Base-by-base conservation (phyloP, 2,329 filamentous ascomycete species). In the Cryoendolithus antarcticus region DNA sequence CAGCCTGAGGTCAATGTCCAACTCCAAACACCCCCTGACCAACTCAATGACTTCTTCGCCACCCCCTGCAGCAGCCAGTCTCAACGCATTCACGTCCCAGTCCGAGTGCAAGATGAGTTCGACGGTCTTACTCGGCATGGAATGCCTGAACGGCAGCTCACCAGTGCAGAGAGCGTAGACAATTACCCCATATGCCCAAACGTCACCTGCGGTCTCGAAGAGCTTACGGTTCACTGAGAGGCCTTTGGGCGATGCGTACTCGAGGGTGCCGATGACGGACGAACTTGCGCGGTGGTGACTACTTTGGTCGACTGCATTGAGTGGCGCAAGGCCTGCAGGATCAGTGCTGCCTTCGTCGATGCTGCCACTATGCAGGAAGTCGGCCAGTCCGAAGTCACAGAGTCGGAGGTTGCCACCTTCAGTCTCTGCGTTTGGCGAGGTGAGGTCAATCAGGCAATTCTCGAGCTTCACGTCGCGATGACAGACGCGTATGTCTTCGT, bases 391-490 rank as follows among this genome's bases (percentile, higher is more conserved):
- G 51, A 82, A 82, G 53, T 82, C 77, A 56, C 76, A 80, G 4
- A 82, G 65, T 4, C 78, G 69, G 5, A 82, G 52, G 29, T 70
- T 69, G 6, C 74, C 75, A 10, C 70, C 67, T 30, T 70, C 62
- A 1, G 56, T 57, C 7, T 65, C 65, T 4, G 69, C 65, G 6
- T 66, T 54, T 3, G 64, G 60, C 12, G 30, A 34, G 11, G 69
- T 62, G 46, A 72, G 69, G 48, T 80, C 74, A 29, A 81, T 51
- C 2, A 82, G 67, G 47, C 76, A 80, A 47, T 82, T 82, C 52
- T 82, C 77, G 15, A 81, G 67, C 55, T 82, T 82, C 53, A 82
- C 70, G 53, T 82, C 77, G 35, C 77, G 68, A 52, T 82, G 77
- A 15, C 80, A 75, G 19, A 81, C 69, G 21, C 71, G 69, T 15